Conservation (phyloP, 495 filamentous ascomycete genomes). For the Geoglossum glabrum region DNA sequence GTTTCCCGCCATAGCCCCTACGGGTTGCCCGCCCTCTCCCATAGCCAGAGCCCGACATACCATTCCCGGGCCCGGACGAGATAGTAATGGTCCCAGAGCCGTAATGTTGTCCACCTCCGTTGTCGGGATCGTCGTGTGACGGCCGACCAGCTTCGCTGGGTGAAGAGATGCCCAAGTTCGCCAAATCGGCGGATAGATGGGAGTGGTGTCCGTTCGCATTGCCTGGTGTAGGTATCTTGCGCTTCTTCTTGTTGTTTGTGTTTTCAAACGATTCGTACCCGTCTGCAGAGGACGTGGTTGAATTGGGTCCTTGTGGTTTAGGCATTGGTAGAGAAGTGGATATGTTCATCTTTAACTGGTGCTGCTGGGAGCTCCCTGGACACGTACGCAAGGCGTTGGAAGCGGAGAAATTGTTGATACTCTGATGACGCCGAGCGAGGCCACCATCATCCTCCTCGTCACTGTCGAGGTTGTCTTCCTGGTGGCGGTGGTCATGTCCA, state of each 20-base stretch:
- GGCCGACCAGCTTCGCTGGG: conserved; percentile 23
- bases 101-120: conserved; percentile 34
- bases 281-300: conserved; percentile 34
- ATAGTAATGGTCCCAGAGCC: conserved; percentile 29
- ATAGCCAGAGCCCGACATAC: conserved; percentile 45
- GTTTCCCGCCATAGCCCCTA: neutral
- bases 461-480: conserved; percentile 15
- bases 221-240: conserved; percentile 86
- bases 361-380: neutral
- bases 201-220: conserved; percentile 42
- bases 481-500: conserved; percentile 6
- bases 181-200: conserved; percentile 38
- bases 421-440: neutral
- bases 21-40: conserved; percentile 48
- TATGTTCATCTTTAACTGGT: neutral
- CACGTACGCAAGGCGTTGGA: neutral
- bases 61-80: conserved; percentile 26
- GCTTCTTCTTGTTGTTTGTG: conserved; percentile 98
- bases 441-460: conserved; percentile 13
- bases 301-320: conserved; percentile 15
- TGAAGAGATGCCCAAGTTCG: conserved; percentile 37
- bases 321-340: neutral
- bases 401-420: neutral
- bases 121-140: conserved; percentile 23
- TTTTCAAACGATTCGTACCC: conserved; percentile 97